These are phyloP conservation scores for Volvox reticuliferus DNA, from an alignment of 139 green algal species.

Conservation along the genomic window DNA sequence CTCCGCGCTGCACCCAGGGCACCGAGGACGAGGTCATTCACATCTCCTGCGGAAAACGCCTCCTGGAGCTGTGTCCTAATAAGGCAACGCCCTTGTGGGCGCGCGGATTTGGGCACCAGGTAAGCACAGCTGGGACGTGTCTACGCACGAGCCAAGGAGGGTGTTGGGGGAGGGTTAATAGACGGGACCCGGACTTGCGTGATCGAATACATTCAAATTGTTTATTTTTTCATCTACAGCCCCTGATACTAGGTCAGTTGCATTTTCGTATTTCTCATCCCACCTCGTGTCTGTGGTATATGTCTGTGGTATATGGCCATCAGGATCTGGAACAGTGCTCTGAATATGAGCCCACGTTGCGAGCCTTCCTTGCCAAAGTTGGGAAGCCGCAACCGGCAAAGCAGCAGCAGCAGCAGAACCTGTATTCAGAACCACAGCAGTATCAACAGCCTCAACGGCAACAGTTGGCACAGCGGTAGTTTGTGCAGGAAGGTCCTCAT, in stretches of 20 bases:
- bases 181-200: neutral
- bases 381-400: neutral
- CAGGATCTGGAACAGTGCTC: constrained; percentile 45
- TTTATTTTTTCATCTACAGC: neutral
- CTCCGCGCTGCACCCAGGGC: constrained; percentile 52
- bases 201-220: neutral
- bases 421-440: neutral
- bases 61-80: constrained; percentile 74
- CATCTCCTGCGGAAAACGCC: constrained; percentile 77
- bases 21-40: constrained; percentile 88
- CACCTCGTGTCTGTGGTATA: neutral
- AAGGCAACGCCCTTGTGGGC: constrained; percentile 82
- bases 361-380: constrained; percentile 18
- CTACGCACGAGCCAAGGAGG: too few relatives aligned
- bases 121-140: neutral
- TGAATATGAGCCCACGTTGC: constrained; percentile 23
- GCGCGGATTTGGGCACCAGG: constrained; percentile 75
- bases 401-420: neutral
- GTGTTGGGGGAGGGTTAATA: neutral
- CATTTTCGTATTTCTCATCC: neutral
- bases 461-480: neutral
- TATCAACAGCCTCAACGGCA: neutral
- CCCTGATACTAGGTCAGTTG: neutral
- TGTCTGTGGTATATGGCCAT: neutral
- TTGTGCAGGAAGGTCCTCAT: too few relatives aligned